Base-by-base conservation (phyloP, 2,329 filamentous ascomycete species). In the Pseudogymnoascus sp. region DNA sequence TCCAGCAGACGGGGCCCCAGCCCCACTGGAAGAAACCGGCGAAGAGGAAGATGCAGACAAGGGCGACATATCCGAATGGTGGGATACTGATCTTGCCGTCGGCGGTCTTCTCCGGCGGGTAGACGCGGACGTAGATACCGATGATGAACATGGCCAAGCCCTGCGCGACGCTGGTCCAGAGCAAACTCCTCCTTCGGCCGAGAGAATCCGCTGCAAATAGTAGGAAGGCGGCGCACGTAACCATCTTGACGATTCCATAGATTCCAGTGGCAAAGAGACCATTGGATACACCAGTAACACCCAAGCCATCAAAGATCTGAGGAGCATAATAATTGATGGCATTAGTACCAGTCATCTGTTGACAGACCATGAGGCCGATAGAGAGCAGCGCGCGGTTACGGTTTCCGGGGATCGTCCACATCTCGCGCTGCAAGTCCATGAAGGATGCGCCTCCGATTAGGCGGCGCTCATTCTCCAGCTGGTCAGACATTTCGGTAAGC, bases 1-100 rank as follows among this genome's bases (percentile, higher is more conserved):
- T 86, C 87, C 87, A 90, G 76, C 85, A 88, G 33, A 85, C 84
- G 0, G 86, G 86, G 0, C 87, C 87, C 87, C 87, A 90, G 10
- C 84, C 84, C 64, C 86, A 85, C 68, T 88, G 85, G 78, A 89
- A 90, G 73, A 86, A 83, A 2, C 79, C 82, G 0, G 87, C 88
- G 74, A 89, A 91, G 16, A 90, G 78, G 76, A 87, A 91, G 64
- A 91, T 88, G 72, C 84, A 88, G 24, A 87, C 81, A 1, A 90
- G 82, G 1, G 88, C 87, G 29, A 88, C 80, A 69, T 90, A 90
- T 29, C 88, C 88, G 1, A 88, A 86, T 0, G 83, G 77, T 1
- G 86, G 83, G 11, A 90, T 85, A 3, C 78, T 70, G 31, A 56
- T 21, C 50, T 33, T 21, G 10, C 50, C 29, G 8, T 56, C 50